Conservation (phyloP, 179 eudicot species). For the Actinidia polygama region DNA sequence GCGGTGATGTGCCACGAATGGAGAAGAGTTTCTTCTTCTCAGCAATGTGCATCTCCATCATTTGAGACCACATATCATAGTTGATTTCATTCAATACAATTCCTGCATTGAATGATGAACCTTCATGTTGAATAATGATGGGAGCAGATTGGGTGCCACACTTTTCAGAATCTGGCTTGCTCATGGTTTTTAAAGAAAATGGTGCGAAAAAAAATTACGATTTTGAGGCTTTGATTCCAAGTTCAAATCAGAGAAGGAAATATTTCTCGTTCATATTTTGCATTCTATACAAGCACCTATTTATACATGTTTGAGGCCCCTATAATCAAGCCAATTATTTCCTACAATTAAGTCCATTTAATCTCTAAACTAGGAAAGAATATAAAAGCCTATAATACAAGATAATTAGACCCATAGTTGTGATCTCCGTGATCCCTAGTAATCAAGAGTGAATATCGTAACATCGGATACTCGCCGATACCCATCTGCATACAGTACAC, state of each 20-base stretch:
- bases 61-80: not conserved
- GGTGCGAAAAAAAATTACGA: not conserved
- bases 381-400: too few species aligned
- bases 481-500: slow-evolving; percentile 97
- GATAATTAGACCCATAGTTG: too few species aligned
- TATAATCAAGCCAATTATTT: too few species aligned
- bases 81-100: too few species aligned
- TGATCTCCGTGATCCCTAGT: too few species aligned
- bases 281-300: too few species aligned
- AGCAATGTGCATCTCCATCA: not conserved
- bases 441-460: too few species aligned
- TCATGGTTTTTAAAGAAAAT: not conserved
- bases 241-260: too few species aligned
- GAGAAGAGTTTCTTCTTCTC: not conserved
- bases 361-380: too few species aligned
- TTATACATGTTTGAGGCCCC: too few species aligned
- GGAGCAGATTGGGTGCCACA: not conserved
- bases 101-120: not conserved
- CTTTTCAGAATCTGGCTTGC: not conserved
- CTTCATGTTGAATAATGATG: not conserved
- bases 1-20: not conserved
- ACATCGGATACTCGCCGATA: slow-evolving; percentile 63
- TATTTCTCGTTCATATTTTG: too few species aligned
- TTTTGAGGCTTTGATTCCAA: not conserved
- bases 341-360: too few species aligned